Evolutionary conservation across 495 filamentous ascomycete genomes (phyloP), one percentile per base, ranked within the genome.

Genomic region (Cladorrhinum samala): DNA sequence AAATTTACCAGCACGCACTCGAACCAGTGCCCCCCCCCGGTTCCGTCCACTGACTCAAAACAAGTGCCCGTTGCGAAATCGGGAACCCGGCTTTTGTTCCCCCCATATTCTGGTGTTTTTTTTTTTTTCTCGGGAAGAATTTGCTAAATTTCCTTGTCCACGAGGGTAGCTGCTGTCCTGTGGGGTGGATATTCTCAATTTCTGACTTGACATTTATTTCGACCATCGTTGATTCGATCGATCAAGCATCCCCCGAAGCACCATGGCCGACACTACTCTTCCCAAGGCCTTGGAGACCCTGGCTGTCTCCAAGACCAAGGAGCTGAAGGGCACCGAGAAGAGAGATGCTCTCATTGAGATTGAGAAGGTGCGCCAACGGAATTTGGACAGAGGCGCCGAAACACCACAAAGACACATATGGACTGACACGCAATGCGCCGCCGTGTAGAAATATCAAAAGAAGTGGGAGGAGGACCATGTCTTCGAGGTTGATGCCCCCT

Each of bases 401-500:
- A 41, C 6, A 17, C 13, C 14, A 41, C 2, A 21, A 23, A 9
- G 9, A 39, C 6, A n/a, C n/a, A n/a, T n/a, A n/a, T 47, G 46
- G 46, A 23, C 49, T 42, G 9, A 51, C 20, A 17, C 5, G 19
- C 36, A 45, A 20, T 30, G 33, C 27, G 39, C 39, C 39, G 17
- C n/a, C 16, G 2, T 41, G 2, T 17, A 59, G 77, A 90, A 87
- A 71, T 96, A 93, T 72, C 93, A 96, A 72, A 71, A 77, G 58
- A 74, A 81, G 81, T 97, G 93, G 93, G 81, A 83, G 63, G 78
- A 88, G 27, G 73, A 84, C 53, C 73, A 78, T 49, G 70, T 95
- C 49, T 96, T 97, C 82, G 78, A 96, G 67, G 77, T 83, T 56
- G 75, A 95, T 71, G 90, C 92, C 6, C 92, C 92, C 9, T 79